Conservation (phyloP, 257 asterid genomes). For the Przewalskia tangutica region DNA sequence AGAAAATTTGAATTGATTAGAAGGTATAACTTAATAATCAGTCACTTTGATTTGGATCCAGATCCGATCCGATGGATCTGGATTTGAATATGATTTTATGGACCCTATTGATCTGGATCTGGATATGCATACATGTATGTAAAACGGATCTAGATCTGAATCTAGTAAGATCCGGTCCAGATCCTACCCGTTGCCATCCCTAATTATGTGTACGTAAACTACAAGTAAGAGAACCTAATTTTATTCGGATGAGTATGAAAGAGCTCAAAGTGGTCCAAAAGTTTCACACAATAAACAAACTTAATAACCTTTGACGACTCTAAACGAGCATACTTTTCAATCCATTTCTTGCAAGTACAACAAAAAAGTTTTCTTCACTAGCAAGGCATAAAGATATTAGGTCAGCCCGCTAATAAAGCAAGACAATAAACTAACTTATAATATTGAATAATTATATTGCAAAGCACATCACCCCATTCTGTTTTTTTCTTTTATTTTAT, state of each 20-base stretch:
- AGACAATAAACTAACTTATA: conserved; percentile 16
- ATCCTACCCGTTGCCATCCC: too few species aligned
- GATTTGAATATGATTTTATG: too few species aligned
- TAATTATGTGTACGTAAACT: not conserved
- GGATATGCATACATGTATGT: too few species aligned
- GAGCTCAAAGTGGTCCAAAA: conserved; percentile 3
- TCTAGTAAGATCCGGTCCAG: too few species aligned
- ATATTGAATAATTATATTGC: not conserved
- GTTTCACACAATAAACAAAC: conserved; percentile 15
- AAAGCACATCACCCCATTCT: not conserved
- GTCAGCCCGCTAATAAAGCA: conserved; percentile 49
- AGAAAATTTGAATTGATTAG: too few species aligned
- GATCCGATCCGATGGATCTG: too few species aligned
- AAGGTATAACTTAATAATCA: too few species aligned
- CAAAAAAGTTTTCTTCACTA: conserved; percentile 20
- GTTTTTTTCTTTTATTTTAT: not conserved
- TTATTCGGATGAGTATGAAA: not conserved
- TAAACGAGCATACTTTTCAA: conserved; percentile 27
- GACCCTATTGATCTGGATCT: too few species aligned
- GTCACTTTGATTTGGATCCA: too few species aligned
- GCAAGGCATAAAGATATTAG: conserved; percentile 35
- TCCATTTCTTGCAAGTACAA: conserved; percentile 17
- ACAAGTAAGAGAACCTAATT: not conserved
- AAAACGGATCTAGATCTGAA: too few species aligned
- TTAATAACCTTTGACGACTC: conserved; percentile 41